Base-by-base conservation (phyloP, 192 early-diverging fungal species). In the Neocallimastix lanati region DNA sequence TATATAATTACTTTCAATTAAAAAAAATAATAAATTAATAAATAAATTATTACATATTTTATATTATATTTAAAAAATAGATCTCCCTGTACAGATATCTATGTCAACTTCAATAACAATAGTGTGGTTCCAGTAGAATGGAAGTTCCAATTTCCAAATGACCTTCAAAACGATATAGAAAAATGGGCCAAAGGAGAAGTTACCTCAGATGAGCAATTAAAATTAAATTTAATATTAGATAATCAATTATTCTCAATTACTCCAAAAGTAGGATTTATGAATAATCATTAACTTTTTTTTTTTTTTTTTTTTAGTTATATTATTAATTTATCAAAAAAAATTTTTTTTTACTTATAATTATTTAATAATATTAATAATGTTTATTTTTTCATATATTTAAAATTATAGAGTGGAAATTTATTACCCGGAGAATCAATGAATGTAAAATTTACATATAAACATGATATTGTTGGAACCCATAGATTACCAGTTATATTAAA, bases 81-180 rank as follows among this genome's bases (percentile, higher is more conserved):
- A 29, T 81, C 82, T 78, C 76, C 79, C 28, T 80, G 86, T 37
- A 83, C 80, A 0, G 81, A 82, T 18, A 78, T 87, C 58, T 82
- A 86, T 50, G 37, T 90, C 33, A 84, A 81, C 77, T 78, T 90
- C 2, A 85, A 83, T 38, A 90, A 90, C 79, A 80, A 82, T 29
- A 86, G 88, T 13, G 88, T 90, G 28, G 88, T 90, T 0, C 84
- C 87, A 25, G 88, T 90, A 5, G 88, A 89, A 30, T 90, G 88
- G 88, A 82, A 82, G 15, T 88, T 82, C 77, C 80, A 83, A 35
- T 90, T 90, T 77, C 88, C 87, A 0, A 88, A 89, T 79, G 88
- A 90, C 80, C 81, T 87, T 13, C 28, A 83, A 83, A 83, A 86
- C 28, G 86, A 89, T 78, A 84, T 90, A 76, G 88, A 90, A 77